Evolutionary conservation across 1,284 basidiomycete genomes (phyloP), one percentile per base, ranked within the genome.

Genomic region (Puccinia polysora): DNA sequence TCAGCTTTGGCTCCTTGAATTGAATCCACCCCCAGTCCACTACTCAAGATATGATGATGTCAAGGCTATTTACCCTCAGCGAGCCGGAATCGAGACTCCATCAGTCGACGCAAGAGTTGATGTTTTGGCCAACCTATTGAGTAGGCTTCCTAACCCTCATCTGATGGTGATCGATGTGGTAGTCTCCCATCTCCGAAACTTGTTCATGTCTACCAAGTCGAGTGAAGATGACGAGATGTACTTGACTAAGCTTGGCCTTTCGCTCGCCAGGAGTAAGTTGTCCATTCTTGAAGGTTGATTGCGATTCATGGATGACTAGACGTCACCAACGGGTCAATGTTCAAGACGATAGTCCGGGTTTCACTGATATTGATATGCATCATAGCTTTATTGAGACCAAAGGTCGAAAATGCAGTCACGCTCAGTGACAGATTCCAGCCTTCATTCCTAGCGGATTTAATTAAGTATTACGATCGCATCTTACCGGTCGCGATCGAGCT

Each of bases 11-110:
- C 53, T 69, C 32, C 55, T 69, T 2, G 67, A 69, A 58, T 40
- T 69, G 4, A 36, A 69, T 59, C 67, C 67, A 60, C 55, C 67
- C n/a, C 67, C 67, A 4, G 55, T 69, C 10, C 67, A 49, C 30
- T 59, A 23, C 25, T 69, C 67, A 30, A 30, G 55, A 30, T 69
- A 69, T 45, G 67, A 69, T 49, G 67, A 69, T 69, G 55, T 69
- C 10, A 58, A 60, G 53, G 67, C 67, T 30, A 60, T 69, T 20
- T 69, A 69, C 45, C 67, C 67, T 15, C 67, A 69, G 40, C 36
- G 50, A 56, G 50, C 65, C 28, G 67, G 53, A 30, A 38, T 40
- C 25, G 43, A 69, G 20, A 50, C 43, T 20, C 36, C 53, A 28
- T 25, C 67, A 18, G 38, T 69, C 3, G 67, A 69, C 25, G 67